Evolutionary conservation across 805 yeast genomes (phyloP).

Genomic region (Kluyveromyces lactis): DNA sequence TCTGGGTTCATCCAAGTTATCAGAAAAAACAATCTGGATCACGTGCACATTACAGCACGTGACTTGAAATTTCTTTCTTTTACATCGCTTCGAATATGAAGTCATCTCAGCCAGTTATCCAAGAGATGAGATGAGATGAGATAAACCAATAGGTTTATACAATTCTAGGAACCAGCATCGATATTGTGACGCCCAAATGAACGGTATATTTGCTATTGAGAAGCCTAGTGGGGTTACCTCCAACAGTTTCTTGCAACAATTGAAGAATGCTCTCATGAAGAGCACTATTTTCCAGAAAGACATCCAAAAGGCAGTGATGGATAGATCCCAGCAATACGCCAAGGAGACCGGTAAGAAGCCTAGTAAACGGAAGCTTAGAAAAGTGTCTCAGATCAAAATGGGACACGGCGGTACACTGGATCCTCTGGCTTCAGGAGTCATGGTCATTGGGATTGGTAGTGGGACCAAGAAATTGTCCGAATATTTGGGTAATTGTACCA

Average conservation of each 20-base stretch:
- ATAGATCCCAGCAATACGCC: conserved; percentile 34
- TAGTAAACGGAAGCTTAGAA: conserved; percentile 42
- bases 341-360: conserved; percentile 36
- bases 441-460: conserved; percentile 82
- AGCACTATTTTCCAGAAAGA: conserved; percentile 51
- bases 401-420: conserved; percentile 99
- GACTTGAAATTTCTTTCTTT: too few relatives aligned
- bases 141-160: not conserved
- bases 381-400: conserved; percentile 61
- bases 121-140: conserved; percentile 3
- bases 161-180: too few relatives aligned
- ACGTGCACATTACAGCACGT: too few relatives aligned
- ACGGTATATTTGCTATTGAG: conserved; percentile 86
- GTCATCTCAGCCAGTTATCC: not conserved
- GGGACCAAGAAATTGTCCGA: conserved; percentile 79
- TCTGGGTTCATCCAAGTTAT: too few relatives aligned
- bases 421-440: conserved; percentile 90
- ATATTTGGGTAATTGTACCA: conserved; percentile 66
- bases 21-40: too few relatives aligned
- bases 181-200: conserved; percentile 41
- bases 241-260: conserved; percentile 55
- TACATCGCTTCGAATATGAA: too few relatives aligned
- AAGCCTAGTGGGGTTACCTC: conserved; percentile 86
- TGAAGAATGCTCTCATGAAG: conserved; percentile 55
- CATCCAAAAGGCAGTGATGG: conserved; percentile 41